phyloP scores from a whole-genome alignment of 2,329 filamentous ascomycete species.

The Tolypocladium tundrense region DNA sequence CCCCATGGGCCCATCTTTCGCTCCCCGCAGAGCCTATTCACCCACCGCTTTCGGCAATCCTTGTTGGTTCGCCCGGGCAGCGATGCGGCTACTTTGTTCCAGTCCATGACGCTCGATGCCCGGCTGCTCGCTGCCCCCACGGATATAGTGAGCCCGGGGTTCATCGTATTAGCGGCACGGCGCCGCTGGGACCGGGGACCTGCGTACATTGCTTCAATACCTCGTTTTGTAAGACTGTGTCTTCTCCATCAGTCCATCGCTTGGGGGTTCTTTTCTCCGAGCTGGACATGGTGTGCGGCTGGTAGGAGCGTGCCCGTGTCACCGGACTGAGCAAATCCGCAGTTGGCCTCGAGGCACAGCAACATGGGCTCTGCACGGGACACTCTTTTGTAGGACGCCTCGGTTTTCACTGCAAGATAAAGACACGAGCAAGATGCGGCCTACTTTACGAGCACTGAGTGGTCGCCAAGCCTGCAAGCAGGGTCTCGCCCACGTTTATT shows the following conservation, averaged over 20 bases:
- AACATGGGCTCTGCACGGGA: too few species aligned
- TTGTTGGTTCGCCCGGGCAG: slow-evolving; percentile 31
- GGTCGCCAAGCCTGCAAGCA: too few species aligned
- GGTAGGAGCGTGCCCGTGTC: too few species aligned
- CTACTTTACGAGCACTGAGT: too few species aligned
- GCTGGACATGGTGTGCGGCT: background rate
- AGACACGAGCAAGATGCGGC: too few species aligned
- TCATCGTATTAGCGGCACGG: background rate
- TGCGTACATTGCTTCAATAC: slow-evolving; percentile 3
- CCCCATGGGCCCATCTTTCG: slow-evolving; percentile 27
- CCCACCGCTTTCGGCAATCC: slow-evolving; percentile 32
- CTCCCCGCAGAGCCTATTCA: slow-evolving; percentile 23
- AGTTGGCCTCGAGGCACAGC: too few species aligned
- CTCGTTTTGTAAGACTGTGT: slow-evolving; percentile 3
- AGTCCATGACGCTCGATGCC: slow-evolving; percentile 8
- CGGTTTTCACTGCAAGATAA: too few species aligned
- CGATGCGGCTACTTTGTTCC: slow-evolving; percentile 24
- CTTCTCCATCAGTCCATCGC: slow-evolving; percentile 5
- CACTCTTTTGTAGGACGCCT: too few species aligned
- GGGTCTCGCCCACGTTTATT: too few species aligned
- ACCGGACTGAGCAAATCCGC: too few species aligned
- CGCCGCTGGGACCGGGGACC: background rate
- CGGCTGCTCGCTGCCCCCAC: background rate
- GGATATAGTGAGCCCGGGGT: background rate
- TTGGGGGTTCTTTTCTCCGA: background rate